A percentile compares a stretch with the other conserved stretches of the same genome.
These are phyloP conservation scores for Cyberlindnera saturnus DNA, from an alignment of 805 yeast genomes.

Conservation along the genomic window DNA sequence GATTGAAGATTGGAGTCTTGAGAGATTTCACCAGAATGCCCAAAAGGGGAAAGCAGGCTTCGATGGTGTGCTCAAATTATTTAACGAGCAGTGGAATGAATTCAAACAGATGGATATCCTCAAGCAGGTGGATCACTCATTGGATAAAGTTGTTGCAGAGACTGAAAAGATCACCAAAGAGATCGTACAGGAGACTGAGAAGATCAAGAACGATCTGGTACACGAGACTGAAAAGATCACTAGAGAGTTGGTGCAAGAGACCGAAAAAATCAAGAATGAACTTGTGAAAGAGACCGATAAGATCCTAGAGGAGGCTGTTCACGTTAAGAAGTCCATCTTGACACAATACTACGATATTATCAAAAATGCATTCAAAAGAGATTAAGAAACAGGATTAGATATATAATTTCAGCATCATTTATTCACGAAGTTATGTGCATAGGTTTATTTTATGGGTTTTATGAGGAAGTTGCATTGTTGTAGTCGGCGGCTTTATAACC, in stretches of 20 bases:
- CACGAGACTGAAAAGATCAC: slow-evolving; percentile 30
- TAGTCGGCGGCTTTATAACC: too few species aligned
- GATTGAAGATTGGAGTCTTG: slow-evolving; percentile 88
- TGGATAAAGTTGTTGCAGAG: slow-evolving; percentile 37
- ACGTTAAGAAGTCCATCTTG: slow-evolving; percentile 18
- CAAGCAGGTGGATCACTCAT: slow-evolving; percentile 24
- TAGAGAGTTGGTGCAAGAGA: slow-evolving; percentile 27
- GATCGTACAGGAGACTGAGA: slow-evolving; percentile 21
- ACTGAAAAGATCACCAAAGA: slow-evolving; percentile 27
- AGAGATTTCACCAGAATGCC: slow-evolving; percentile 86
- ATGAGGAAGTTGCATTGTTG: too few species aligned
- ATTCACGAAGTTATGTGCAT: too few species aligned
- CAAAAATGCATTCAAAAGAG: slow-evolving; percentile 19
- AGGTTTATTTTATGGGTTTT: too few species aligned
- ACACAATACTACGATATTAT: slow-evolving; percentile 18
- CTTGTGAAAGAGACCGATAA: slow-evolving; percentile 36
- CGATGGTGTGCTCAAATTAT: slow-evolving; percentile 62
- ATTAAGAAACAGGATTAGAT: slow-evolving; percentile 1
- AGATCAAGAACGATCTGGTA: slow-evolving; percentile 24
- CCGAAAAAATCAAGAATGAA: slow-evolving; percentile 16
- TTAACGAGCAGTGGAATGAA: slow-evolving; percentile 33
- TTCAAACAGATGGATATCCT: slow-evolving; percentile 24
- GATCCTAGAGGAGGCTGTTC: slow-evolving; percentile 23
- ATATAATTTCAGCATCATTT: neutral
- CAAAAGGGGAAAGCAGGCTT: slow-evolving; percentile 76